Conservation (phyloP, 2,329 filamentous ascomycete genomes). For the Nannizziopsis arthrosporioides region DNA sequence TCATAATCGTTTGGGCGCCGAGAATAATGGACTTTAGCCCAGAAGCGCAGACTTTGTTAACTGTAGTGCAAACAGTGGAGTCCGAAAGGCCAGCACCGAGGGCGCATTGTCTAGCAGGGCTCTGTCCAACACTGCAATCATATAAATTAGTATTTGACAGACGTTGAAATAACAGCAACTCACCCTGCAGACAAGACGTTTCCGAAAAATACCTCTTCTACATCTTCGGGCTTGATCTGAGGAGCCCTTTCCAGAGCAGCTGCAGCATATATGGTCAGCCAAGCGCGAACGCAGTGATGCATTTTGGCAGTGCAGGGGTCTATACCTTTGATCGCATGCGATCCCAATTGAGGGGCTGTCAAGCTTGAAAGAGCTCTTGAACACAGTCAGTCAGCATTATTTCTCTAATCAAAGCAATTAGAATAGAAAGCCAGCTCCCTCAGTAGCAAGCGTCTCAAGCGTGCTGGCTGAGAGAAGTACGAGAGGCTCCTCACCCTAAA, state of each 20-base stretch:
- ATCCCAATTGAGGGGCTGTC: conserved; percentile 74
- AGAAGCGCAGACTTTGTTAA: conserved; percentile 99
- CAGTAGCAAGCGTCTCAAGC: no score
- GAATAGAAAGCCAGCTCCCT: background rate
- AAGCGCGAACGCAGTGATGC: background rate
- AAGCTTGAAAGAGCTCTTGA: conserved; percentile 77
- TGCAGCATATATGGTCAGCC: conserved; percentile 19
- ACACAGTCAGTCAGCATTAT: conserved; percentile 1
- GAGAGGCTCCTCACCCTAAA: conserved; percentile 55
- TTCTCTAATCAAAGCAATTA: background rate
- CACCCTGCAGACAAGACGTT: conserved; percentile 97
- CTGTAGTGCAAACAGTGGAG: conserved; percentile 71
- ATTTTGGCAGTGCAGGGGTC: conserved; percentile 15
- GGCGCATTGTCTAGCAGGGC: conserved; percentile 88
- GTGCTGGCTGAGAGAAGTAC: background rate
- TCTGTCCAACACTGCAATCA: conserved; percentile 68
- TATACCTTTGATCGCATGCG: conserved; percentile 85
- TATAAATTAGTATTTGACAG: conserved; percentile 10
- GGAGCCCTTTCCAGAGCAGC: conserved; percentile 75
- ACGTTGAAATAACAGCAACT: conserved; percentile 7
- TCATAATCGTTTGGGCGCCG: conserved; percentile 93
- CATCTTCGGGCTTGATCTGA: conserved; percentile 73
- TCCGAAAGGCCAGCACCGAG: conserved; percentile 76
- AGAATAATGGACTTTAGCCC: conserved; percentile 89
- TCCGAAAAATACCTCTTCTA: conserved; percentile 95